Percentiles rank a stretch among this genome's conserved stretches.
Conservation (phyloP, 768 basidiomycete genomes). For the Tephrocybe sp. region DNA sequence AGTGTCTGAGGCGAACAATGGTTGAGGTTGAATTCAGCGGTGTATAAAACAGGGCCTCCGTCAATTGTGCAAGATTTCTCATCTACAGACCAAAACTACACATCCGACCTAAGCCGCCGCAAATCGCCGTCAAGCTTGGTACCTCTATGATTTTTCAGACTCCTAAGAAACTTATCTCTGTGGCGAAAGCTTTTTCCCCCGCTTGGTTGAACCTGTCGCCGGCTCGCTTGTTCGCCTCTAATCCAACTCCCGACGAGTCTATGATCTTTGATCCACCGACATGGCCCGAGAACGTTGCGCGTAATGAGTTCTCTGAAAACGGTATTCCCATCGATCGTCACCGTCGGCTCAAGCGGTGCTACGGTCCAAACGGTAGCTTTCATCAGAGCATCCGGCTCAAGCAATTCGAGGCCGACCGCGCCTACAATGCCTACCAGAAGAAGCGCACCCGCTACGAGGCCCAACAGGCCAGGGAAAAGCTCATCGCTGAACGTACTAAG, state of each 20-base stretch:
- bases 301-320: constrained; percentile 5
- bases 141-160: constrained; percentile 8
- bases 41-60: neutral
- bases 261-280: constrained; percentile 5
- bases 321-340: neutral
- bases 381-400: constrained; percentile 5
- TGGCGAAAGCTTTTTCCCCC: constrained; percentile 6
- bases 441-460: constrained; percentile 5
- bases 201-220: constrained; percentile 10
- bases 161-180: constrained; percentile 13
- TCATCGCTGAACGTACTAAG: neutral
- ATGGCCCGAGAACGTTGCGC: constrained; percentile 7
- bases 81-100: neutral
- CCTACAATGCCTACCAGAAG: neutral
- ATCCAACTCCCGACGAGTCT: neutral
- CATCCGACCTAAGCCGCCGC: neutral
- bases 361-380: constrained; percentile 8
- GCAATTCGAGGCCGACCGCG: neutral
- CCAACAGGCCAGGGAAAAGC: neutral
- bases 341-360: neutral
- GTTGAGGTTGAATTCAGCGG: neutral
- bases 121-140: neutral
- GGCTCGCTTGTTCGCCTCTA: constrained; percentile 7
- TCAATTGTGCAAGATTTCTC: neutral
- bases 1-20: neutral